Percentiles rank a stretch among this genome's conserved stretches.
Evolutionary conservation across 768 basidiomycete species (phyloP).

Genomic region (Mycena belliarum): DNA sequence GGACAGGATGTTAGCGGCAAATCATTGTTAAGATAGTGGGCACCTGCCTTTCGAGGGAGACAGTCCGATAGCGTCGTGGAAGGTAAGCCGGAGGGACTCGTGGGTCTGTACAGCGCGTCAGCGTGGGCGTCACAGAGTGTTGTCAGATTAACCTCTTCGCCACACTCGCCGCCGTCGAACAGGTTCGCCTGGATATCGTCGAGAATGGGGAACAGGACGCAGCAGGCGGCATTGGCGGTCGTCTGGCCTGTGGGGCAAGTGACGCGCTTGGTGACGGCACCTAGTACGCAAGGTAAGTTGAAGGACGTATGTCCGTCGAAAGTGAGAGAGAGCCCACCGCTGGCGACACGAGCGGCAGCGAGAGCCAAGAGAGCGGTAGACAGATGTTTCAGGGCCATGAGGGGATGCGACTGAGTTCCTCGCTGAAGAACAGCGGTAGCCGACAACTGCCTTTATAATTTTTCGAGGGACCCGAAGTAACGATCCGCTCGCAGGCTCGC

Average conservation of each 20-base stretch:
- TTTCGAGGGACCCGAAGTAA: neutral
- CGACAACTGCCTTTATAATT: neutral
- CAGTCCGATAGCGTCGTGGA: constrained; percentile 27
- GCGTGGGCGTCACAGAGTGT: neutral
- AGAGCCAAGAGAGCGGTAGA: neutral
- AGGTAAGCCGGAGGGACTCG: constrained; percentile 12
- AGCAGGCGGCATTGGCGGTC: constrained; percentile 37
- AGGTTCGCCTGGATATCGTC: constrained; percentile 40
- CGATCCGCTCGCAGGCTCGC: neutral
- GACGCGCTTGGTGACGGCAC: constrained; percentile 25
- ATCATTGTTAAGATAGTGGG: neutral
- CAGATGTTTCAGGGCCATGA: neutral
- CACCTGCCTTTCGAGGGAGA: constrained; percentile 11
- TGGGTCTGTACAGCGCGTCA: neutral
- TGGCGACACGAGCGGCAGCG: neutral
- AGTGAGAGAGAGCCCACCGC: neutral
- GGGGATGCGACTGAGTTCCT: constrained; percentile 1
- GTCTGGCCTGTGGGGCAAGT: constrained; percentile 28
- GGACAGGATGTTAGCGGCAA: neutral
- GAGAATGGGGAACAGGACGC: constrained; percentile 40
- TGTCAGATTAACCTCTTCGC: constrained; percentile 31
- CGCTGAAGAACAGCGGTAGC: neutral
- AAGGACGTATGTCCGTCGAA: too few species aligned
- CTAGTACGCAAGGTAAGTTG: constrained; percentile 1
- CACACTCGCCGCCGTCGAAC: constrained; percentile 37